Evolutionary conservation across 2,329 filamentous ascomycete genomes (phyloP).

Genomic region (Apiospora rasikravindrae): DNA sequence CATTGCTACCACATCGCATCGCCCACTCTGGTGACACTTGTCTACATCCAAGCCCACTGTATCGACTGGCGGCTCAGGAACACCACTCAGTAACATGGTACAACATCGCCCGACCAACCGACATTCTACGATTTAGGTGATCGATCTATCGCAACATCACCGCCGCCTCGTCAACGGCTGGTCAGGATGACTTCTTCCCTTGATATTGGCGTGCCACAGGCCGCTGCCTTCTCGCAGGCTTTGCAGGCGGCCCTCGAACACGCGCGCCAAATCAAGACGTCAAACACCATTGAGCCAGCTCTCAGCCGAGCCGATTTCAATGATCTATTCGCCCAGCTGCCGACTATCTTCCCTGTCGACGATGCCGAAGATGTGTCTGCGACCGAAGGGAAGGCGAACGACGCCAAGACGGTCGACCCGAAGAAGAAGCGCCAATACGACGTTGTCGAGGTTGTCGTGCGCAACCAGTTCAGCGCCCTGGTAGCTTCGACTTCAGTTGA

Average conservation of each 20-base stretch:
- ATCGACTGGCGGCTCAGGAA: not conserved
- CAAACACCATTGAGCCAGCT: conserved; percentile 71
- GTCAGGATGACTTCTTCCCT: conserved; percentile 51
- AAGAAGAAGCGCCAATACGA: conserved; percentile 63
- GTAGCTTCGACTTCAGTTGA: conserved; percentile 78
- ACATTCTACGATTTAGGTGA: conserved; percentile 14
- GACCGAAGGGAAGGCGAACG: conserved; percentile 37
- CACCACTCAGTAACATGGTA: conserved; percentile 1
- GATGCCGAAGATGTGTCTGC: conserved; percentile 29
- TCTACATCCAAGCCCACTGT: not conserved
- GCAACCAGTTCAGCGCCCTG: conserved; percentile 78
- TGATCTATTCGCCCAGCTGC: conserved; percentile 52
- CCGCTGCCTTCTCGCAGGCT: conserved; percentile 58
- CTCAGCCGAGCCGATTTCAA: conserved; percentile 72
- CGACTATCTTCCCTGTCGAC: conserved; percentile 45
- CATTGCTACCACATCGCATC: not conserved
- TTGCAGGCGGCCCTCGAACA: conserved; percentile 63
- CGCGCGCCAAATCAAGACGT: conserved; percentile 64
- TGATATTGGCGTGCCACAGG: conserved; percentile 56
- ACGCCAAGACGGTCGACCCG: conserved; percentile 34
- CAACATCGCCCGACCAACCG: not conserved
- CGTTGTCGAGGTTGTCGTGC: conserved; percentile 82
- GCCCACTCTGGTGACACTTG: not conserved
- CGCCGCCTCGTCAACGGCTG: conserved; percentile 8
- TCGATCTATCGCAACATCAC: conserved; percentile 8